Percentiles rank a stretch among this genome's conserved stretches.
phyloP scores from a whole-genome alignment of 441 rosid species.

The Gossypium gossypioides region DNA sequence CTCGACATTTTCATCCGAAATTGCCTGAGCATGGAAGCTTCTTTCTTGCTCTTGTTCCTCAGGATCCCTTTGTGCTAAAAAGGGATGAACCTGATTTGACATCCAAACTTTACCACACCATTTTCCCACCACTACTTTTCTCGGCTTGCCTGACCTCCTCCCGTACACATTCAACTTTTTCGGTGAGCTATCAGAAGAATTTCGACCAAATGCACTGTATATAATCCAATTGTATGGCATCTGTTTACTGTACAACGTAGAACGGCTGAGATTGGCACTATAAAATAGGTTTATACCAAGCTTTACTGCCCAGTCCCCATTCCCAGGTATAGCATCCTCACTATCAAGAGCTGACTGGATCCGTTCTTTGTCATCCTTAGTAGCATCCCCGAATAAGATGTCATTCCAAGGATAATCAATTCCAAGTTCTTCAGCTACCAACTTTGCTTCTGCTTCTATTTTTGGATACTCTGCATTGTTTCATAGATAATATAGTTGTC shows the following conservation, averaged over 20 bases:
- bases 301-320: conserved; percentile 94
- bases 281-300: conserved; percentile 83
- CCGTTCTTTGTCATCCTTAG: conserved; percentile 59
- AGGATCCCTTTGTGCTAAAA: conserved; percentile 40
- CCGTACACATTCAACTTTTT: conserved; percentile 31
- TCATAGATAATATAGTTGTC: conserved; percentile 9
- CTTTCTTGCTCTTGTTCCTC: conserved; percentile 52
- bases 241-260: conserved; percentile 84
- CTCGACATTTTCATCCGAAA: conserved; percentile 43
- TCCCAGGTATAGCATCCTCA: conserved; percentile 69
- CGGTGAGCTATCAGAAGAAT: conserved; percentile 52
- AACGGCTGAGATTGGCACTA: conserved; percentile 74
- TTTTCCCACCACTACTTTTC: conserved; percentile 82
- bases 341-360: conserved; percentile 64
- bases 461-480: conserved; percentile 75
- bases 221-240: conserved; percentile 90
- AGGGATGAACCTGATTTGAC: conserved; percentile 94
- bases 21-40: conserved; percentile 23
- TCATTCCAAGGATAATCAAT: conserved; percentile 50
- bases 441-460: conserved; percentile 77
- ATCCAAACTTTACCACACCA: conserved; percentile 99
- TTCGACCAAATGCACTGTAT: conserved; percentile 76
- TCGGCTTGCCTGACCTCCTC: conserved; percentile 50
- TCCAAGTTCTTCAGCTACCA: conserved; percentile 68
- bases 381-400: conserved; percentile 47